Base-by-base conservation (phyloP, 176 grass and related monocot species). In the Triticum turgidum region DNA sequence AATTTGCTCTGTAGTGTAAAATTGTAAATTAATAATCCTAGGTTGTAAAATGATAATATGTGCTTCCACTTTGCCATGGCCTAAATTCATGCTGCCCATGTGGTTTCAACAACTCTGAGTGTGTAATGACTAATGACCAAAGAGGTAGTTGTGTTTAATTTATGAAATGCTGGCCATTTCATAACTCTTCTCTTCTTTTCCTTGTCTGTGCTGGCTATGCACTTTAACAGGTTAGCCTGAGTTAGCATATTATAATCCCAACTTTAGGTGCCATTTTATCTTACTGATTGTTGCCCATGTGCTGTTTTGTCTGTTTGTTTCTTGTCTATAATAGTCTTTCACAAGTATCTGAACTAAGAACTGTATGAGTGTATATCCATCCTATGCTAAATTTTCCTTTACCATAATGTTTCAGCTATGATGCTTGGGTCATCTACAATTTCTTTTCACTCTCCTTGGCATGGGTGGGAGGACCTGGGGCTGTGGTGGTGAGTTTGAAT, bases 341-440 rank as follows among this genome's bases (percentile, higher is more conserved):
- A 69, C 27, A 54, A 54, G 14, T 65, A 70, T 6, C 47, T 76
- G 10, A 84, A 76, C 1, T 76, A 84, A 49, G 17, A 51, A 37
- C 65, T 67, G 21, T 7, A 61, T 33, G 49, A 49, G 34, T 45
- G 20, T 11, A 70, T 38, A 56, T 69, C 11, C 51, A 32, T 25
- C 29, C 69, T 69, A 52, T 91, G 56, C 62, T 85, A 80, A 85
- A 83, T 42, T 69, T 52, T 41, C 5, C 7, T 77, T 72, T 37
- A 63, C 65, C 37, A 61, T 76, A 52, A 77, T 92, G n/a, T 92
- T 94, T 96, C 92, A 99, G 97, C 42, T 96, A 99, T 81, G 97
- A 99, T 80, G 94, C 97, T 63, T 99, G 97, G 97, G 94, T 96
- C 75, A 99, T 99, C 75, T 99, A 94, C 80, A 99, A 99, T 86